phyloP scores from a whole-genome alignment of 2,329 filamentous ascomycete species.

The Sporothrix luriei region DNA sequence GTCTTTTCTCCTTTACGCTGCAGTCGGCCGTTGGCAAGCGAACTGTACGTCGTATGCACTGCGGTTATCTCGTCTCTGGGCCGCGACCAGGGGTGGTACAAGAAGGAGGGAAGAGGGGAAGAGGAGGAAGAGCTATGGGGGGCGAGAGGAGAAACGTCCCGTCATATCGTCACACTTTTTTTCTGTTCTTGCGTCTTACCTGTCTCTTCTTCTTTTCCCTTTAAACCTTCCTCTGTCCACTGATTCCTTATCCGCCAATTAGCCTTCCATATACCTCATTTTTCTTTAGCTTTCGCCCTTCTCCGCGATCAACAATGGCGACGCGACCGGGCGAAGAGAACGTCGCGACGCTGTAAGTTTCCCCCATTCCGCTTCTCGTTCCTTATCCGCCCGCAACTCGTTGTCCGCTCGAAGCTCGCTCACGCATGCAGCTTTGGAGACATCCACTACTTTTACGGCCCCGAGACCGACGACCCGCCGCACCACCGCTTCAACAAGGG shows the following conservation, averaged over 20 bases:
- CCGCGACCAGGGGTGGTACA: not conserved
- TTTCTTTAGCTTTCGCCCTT: too few relatives aligned
- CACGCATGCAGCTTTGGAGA: constrained; percentile 66
- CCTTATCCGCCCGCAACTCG: not conserved
- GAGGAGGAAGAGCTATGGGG: not conserved
- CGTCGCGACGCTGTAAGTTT: constrained; percentile 51
- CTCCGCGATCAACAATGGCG: constrained; percentile 44
- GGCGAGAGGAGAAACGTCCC: not conserved
- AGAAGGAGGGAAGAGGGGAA: not conserved
- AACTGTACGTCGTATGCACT: not conserved
- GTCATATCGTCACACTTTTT: constrained; percentile 15
- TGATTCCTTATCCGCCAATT: not conserved
- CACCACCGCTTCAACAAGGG: constrained; percentile 80
- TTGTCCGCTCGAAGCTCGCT: not conserved
- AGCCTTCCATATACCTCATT: not conserved
- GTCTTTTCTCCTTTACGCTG: not conserved
- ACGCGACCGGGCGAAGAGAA: constrained; percentile 52
- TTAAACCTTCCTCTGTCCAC: not conserved
- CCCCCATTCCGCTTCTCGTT: not conserved
- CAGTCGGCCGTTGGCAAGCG: constrained; percentile 6
- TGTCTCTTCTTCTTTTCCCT: not conserved
- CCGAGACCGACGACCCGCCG: constrained; percentile 66
- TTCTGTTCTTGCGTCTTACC: constrained; percentile 3
- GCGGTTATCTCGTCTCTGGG: constrained; percentile 25
- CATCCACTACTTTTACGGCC: constrained; percentile 75